These are phyloP conservation scores for Ustilago lituana DNA, from an alignment of 1,284 basidiomycete species.

Conservation along the genomic window DNA sequence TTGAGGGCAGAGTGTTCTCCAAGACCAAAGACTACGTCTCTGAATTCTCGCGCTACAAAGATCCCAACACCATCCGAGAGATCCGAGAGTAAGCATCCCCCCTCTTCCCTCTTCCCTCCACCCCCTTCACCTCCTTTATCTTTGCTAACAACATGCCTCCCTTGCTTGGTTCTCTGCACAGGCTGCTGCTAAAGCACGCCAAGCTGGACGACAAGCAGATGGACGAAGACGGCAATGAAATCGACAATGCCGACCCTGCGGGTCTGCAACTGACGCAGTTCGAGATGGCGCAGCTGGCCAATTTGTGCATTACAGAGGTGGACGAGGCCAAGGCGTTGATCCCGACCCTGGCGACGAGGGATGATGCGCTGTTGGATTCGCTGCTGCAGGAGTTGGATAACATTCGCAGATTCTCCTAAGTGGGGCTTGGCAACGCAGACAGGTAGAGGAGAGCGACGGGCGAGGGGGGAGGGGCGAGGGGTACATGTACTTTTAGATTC, in stretches of 20 bases:
- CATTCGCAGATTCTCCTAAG: constrained; percentile 82
- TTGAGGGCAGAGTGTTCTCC: constrained; percentile 78
- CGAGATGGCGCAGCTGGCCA: constrained; percentile 90
- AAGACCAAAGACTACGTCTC: constrained; percentile 91
- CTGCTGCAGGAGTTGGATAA: constrained; percentile 86
- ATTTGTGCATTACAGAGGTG: constrained; percentile 83
- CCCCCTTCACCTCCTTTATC: background rate
- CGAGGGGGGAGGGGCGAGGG: too few species aligned
- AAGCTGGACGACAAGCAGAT: constrained; percentile 37
- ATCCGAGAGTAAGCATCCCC: constrained; percentile 79
- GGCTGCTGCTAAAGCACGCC: constrained; percentile 48
- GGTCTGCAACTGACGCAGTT: constrained; percentile 84
- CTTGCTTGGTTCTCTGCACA: too few species aligned
- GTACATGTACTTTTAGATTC: constrained; percentile 41
- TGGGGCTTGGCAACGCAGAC: too few species aligned
- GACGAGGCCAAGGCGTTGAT: constrained; percentile 91
- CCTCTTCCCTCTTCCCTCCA: background rate
- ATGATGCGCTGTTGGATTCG: constrained; percentile 82
- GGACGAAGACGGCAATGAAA: constrained; percentile 44
- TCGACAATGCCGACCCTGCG: constrained; percentile 68
- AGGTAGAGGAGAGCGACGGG: too few species aligned
- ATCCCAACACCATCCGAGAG: constrained; percentile 83
- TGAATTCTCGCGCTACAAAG: constrained; percentile 87
- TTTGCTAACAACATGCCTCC: background rate
- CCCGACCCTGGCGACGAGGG: constrained; percentile 85